A percentile compares a stretch with the other conserved stretches of the same genome.
Conservation (phyloP, 148 eudicot genomes). For the Beta vulgaris region DNA sequence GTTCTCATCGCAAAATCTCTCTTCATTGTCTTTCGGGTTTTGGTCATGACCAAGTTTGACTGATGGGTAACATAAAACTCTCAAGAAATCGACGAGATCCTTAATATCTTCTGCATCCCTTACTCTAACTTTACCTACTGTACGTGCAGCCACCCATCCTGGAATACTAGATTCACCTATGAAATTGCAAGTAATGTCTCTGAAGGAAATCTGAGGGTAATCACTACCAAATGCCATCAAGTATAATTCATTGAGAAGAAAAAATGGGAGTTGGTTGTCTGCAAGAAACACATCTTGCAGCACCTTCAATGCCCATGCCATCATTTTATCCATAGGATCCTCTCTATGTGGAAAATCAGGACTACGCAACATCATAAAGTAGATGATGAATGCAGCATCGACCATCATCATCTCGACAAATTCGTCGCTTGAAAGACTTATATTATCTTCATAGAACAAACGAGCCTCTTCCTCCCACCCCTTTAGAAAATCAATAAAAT, state of each 20-base stretch:
- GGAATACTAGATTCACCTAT: not conserved
- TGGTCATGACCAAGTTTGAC: too few relatives aligned
- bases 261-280: constrained; percentile 28
- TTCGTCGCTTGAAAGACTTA: not conserved
- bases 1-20: too few relatives aligned
- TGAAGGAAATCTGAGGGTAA: not conserved
- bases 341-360: not conserved
- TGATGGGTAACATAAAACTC: too few relatives aligned
- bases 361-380: not conserved
- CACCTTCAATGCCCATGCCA: not conserved
- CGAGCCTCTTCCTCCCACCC: not conserved
- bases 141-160: not conserved
- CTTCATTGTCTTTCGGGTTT: too few relatives aligned
- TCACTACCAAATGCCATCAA: not conserved
- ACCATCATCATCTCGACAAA: constrained; percentile 13
- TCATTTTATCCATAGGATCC: not conserved
- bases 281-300: constrained; percentile 6
- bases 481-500: not conserved
- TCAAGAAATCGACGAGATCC: constrained; percentile 9
- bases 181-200: not conserved
- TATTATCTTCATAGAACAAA: constrained; percentile 5
- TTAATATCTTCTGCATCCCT: not conserved
- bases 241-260: constrained; percentile 15
- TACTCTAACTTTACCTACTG: not conserved
- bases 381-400: constrained; percentile 18